Percentiles rank a stretch among this genome's conserved stretches.
phyloP scores from a whole-genome alignment of 2,329 filamentous ascomycete genomes.

The Talaromyces marneffei region DNA sequence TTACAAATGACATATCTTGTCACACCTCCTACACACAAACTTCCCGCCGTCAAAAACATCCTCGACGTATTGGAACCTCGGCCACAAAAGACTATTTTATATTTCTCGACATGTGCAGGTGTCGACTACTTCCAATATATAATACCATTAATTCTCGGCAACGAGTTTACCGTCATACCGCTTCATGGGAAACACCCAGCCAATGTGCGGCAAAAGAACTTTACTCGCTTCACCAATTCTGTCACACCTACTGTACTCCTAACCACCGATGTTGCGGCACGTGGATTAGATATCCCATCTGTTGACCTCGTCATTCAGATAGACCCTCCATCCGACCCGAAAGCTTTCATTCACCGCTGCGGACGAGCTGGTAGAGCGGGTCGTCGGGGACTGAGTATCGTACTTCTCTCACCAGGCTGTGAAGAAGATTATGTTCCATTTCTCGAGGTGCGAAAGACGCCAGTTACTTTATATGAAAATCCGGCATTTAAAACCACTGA shows the following conservation, averaged over 20 bases:
- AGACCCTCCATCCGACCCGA: conserved; percentile 79
- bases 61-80: conserved; percentile 63
- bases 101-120: conserved; percentile 86
- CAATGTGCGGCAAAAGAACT: conserved; percentile 83
- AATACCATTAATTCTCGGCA: conserved; percentile 65
- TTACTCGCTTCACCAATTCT: conserved; percentile 69
- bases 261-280: conserved; percentile 86
- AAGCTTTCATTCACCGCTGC: conserved; percentile 67
- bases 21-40: conserved; percentile 69
- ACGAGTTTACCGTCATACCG: conserved; percentile 64
- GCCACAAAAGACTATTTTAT: conserved; percentile 82
- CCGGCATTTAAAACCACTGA: conserved; percentile 55
- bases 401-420: conserved; percentile 74
- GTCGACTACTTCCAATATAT: conserved; percentile 91
- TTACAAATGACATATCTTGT: conserved; percentile 85
- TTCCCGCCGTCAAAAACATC: conserved; percentile 66
- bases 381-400: conserved; percentile 71
- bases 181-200: conserved; percentile 89
- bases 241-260: conserved; percentile 73
- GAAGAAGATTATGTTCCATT: conserved; percentile 91
- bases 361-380: conserved; percentile 60
- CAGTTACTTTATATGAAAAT: conserved; percentile 59
- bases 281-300: conserved; percentile 84
- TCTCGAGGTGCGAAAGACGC: conserved; percentile 79
- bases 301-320: conserved; percentile 89